Evolutionary conservation across 345 rosid genomes (phyloP).

Genomic region (Microcos paniculata): DNA sequence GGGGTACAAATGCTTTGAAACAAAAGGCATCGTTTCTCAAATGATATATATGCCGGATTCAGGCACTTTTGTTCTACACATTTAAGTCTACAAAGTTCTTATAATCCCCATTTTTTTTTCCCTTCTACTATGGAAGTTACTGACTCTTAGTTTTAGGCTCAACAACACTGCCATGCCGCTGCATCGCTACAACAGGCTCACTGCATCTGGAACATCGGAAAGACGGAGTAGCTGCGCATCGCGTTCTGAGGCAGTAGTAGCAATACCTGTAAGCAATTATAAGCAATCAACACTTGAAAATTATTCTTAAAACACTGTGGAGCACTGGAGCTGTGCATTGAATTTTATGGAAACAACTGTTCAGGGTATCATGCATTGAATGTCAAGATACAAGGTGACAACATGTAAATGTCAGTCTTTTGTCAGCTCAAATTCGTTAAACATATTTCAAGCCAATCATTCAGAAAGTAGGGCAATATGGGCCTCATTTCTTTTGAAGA

Average conservation of each 20-base stretch:
- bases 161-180: conserved; percentile 49
- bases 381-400: not conserved
- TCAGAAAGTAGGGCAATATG: not conserved
- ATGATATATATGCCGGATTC: conserved; percentile 7
- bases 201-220: conserved; percentile 77
- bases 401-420: not conserved
- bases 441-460: conserved; percentile 13
- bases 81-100: not conserved
- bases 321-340: not conserved
- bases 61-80: conserved; percentile 9
- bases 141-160: conserved; percentile 18
- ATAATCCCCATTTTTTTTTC: not conserved
- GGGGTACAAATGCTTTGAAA: conserved; percentile 16
- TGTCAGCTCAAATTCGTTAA: not conserved
- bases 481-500: not conserved
- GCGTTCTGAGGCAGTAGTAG: conserved; percentile 86
- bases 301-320: conserved; percentile 6
- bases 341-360: not conserved
- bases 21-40: not conserved
- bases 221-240: conserved; percentile 72
- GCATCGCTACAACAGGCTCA: conserved; percentile 85
- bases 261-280: conserved; percentile 62
- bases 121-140: not conserved
- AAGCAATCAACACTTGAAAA: not conserved
- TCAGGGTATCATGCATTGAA: not conserved